Evolutionary conservation across 2,329 filamentous ascomycete genomes (phyloP), one percentile per base, ranked within the genome.

Genomic region (Neofusicoccum kwambonambiense): DNA sequence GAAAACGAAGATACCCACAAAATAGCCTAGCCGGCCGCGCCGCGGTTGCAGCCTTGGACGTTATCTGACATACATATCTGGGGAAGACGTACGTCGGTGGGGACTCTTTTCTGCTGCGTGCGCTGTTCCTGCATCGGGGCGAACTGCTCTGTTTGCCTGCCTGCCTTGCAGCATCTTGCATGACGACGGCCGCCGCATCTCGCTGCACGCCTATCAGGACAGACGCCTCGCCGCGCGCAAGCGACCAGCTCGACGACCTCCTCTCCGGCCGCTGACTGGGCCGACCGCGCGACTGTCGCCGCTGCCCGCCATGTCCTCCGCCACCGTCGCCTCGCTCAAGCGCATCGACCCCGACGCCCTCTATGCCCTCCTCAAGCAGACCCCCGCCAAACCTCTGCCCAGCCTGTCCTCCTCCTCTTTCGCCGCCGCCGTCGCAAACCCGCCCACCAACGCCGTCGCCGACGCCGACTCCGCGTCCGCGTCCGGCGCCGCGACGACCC

Each of bases 261-360:
- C 4, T 34, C 34, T 27, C n/a, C 1, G 17, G 15, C 27, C 31
- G 42, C 42, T 22, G 22, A 22, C 22, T 22, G 22, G 22, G 3
- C 22, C 22, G 22, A 22, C 22, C 22, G 22, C 22, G 22, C 22
- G 22, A 22, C 22, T 3, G 22, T 22, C 22, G 22, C 62, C 45
- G n/a, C 15, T 56, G 4, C 17, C 13, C 17, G 66, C 11, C 31
- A 79, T 79, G 77, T 83, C 83, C n/a, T 84, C 83, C 75, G 78
- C 86, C 57, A 86, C 85, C 6, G 83, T 93, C 63, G 82, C 85
- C 44, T 83, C 79, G 51, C 83, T 96, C 39, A 81, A 85, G 70
- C 88, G 87, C 74, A 88, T 96, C 71, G 84, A 86, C 9, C 88
- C 89, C 41, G 83, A 90, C 68, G 79, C 83, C n/a, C 87, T 96